Base-by-base conservation (phyloP, 352 stramenopile species). In the Phytophthora meadii region DNA sequence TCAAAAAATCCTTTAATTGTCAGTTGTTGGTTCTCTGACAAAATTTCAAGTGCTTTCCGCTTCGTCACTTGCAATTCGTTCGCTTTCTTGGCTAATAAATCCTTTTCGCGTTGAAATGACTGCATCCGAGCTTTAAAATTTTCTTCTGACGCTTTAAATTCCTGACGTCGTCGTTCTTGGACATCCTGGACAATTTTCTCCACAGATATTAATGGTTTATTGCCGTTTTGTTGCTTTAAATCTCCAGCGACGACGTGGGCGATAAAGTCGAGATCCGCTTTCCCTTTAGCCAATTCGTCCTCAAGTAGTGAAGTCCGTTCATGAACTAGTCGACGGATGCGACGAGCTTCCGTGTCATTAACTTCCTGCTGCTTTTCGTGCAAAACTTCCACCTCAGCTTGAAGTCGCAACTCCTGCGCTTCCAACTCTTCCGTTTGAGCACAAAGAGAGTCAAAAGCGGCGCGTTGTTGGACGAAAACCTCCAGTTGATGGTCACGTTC, bases 1-100 rank as follows among this genome's bases (percentile, higher is more conserved):
- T 75, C 49, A n/a, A 74, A 88, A 61, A 87, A 88, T 0, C 51
- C 70, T 44, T 81, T 72, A 49, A 90, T 77, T 4, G 78, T 75
- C 3, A 71, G 14, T 19, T 90, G 81, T 36, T 90, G 81, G 54
- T 87, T 86, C 6, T 72, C 71, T n/a, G 79, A 83, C 19, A 90
- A 65, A 8, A 88, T 79, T 44, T 90, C 63, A 2, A 90, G 58
- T 12, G 79, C 81, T 27, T 60, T 74, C 49, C 88, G 76, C 49
- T 84, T 85, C 1, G 59, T 74, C 11, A 59, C 60, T 10, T 69
- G 62, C 22, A 87, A 57, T 14, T 77, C 69, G 5, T 79, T 70
- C 8, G 66, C 54, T 42, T 81, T 71, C 24, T 64, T 54, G 1
- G 57, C 54, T 22, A 88, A 37, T 25, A 36, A 41, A 2, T 85